These are phyloP conservation scores for Drosera capensis DNA, from an alignment of 148 eudicot species.

Conservation along the genomic window DNA sequence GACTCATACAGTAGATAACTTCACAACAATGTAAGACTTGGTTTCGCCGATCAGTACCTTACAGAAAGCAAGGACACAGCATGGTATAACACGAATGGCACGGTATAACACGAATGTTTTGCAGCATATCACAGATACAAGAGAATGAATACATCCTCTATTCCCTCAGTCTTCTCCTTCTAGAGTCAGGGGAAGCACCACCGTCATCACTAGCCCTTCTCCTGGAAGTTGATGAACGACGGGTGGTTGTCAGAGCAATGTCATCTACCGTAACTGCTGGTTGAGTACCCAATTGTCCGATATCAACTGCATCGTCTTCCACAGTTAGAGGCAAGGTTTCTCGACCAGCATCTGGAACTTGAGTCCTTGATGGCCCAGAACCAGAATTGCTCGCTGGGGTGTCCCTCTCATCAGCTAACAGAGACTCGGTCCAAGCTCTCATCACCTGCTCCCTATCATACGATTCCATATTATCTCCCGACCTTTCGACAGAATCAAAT, in stretches of 20 bases:
- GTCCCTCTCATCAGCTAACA: slow-evolving; percentile 4
- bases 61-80: too few species aligned
- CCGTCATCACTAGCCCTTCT: slow-evolving; percentile 22
- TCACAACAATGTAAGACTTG: too few species aligned
- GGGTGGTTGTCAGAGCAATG: slow-evolving; percentile 1
- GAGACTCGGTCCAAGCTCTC: slow-evolving; percentile 3
- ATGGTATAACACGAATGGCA: too few species aligned
- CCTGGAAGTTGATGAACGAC: slow-evolving; percentile 13
- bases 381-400: slow-evolving; percentile 7
- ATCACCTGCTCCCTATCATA: slow-evolving; percentile 6
- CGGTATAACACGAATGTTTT: too few species aligned
- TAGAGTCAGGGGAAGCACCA: slow-evolving; percentile 14
- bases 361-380: slow-evolving; percentile 4
- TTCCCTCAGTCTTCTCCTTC: slow-evolving; percentile 24
- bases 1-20: too few species aligned
- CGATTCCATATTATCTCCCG: slow-evolving; percentile 24
- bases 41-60: too few species aligned
- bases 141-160: neutral
- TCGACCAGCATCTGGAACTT: too few species aligned
- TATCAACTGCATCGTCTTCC: too few species aligned
- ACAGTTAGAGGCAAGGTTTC: too few species aligned
- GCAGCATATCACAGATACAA: too few species aligned
- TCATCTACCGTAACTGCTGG: neutral
- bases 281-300: too few species aligned
- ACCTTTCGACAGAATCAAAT: slow-evolving; percentile 25